Evolutionary conservation across 2,329 filamentous ascomycete genomes (phyloP).

Genomic region (Aspergillus hortae): DNA sequence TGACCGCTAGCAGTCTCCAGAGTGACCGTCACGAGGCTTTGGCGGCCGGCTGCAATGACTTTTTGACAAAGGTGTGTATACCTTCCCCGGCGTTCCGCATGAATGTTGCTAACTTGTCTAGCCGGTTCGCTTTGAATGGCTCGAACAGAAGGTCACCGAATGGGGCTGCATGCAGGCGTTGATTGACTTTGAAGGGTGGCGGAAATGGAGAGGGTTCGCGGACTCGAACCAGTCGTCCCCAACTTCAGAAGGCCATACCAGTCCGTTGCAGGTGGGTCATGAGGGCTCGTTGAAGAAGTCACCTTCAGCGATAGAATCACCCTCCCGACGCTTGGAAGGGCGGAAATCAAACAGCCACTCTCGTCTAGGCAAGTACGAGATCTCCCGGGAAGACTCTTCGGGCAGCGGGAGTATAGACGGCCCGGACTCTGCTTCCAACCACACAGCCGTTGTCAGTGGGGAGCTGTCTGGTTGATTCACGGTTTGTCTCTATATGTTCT

Average conservation of each 20-base stretch:
- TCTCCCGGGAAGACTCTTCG: conserved; percentile 24
- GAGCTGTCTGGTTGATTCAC: not conserved
- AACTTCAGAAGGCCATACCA: conserved; percentile 18
- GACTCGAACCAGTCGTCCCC: conserved; percentile 23
- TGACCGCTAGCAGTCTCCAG: conserved; percentile 91
- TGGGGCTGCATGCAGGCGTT: conserved; percentile 99
- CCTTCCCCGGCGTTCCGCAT: not conserved
- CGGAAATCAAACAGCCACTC: not conserved
- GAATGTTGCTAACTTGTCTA: conserved; percentile 35
- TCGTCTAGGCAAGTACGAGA: conserved; percentile 10
- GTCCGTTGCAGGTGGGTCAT: conserved; percentile 25
- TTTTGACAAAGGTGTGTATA: conserved; percentile 79
- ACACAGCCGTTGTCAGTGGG: conserved; percentile 8
- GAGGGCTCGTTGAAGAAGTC: conserved; percentile 6
- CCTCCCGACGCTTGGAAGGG: not conserved
- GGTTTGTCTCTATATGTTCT: conserved; percentile 1
- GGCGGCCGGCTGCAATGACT: conserved; percentile 95
- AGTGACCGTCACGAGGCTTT: conserved; percentile 93
- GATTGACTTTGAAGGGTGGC: conserved; percentile 97
- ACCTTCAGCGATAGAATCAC: not conserved
- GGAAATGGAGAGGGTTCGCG: conserved; percentile 87
- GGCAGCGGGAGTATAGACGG: conserved; percentile 28
- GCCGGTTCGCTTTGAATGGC: conserved; percentile 97
- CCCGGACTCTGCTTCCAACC: conserved; percentile 23
- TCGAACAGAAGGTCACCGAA: conserved; percentile 96